Evolutionary conservation across 495 filamentous ascomycete species (phyloP), one percentile per base, ranked within the genome.

Genomic region (Aspergillus haitiensis): DNA sequence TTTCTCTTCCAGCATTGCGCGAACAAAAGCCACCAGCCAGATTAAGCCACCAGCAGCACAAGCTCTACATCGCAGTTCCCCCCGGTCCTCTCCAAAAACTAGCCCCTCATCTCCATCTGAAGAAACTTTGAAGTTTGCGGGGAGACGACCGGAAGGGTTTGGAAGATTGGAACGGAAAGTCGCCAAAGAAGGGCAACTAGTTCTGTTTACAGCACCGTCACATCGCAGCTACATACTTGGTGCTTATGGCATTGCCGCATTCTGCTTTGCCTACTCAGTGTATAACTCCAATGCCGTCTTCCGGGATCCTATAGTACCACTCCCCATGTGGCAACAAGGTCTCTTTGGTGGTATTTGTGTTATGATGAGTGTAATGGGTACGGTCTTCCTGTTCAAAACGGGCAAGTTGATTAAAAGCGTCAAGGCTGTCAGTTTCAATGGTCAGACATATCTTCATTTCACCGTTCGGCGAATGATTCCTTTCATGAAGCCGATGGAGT

Each of bases 161-260:
- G 76, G 69, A 31, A 68, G 65, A 56, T 37, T 78, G 7, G 70
- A 72, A 48, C 61, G 66, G 7, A 75, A 75, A 60, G 71, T 77
- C 12, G 66, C 72, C 40, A 73, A 64, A 55, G 63, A 73, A 44
- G 74, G 76, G 15, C 60, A 74, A n/a, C 59, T 78, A 10, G 44
- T 82, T 0, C 72, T 90, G 35, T 91, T 86, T 75, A 73, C 84
- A 58, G 79, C 83, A 0, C 84, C 80, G 5, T 85, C 86, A 5
- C 85, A 90, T 61, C 77, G 78, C 54, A 71, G 75, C 63, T 88
- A 83, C 70, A 69, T 83, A 36, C 55, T 81, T 42, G 80, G 81
- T 37, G 81, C 81, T 66, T 86, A 87, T 66, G 67, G 72, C 37
- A 72, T 83, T 13, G 76, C 78, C 6, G 60, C 73, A 21, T 86